These are phyloP conservation scores for Rosa persica DNA, from an alignment of 306 rosid species.

Conservation along the genomic window DNA sequence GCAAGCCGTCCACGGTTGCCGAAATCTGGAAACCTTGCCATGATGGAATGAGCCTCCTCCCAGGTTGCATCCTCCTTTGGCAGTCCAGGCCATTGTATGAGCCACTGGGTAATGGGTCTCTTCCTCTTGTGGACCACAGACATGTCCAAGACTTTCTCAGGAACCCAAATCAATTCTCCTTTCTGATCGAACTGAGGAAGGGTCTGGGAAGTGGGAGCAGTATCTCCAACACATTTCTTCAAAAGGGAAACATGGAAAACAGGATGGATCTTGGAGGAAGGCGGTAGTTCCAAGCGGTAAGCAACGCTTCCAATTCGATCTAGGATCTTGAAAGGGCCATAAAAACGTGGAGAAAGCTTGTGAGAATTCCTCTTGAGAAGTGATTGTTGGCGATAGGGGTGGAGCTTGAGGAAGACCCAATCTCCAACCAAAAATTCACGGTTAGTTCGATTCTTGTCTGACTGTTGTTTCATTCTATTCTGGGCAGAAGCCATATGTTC, in stretches of 20 bases:
- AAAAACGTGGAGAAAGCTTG: background rate
- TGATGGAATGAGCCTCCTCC: background rate
- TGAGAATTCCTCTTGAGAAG: background rate
- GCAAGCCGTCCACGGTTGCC: too few species aligned
- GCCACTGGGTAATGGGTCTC: too few species aligned
- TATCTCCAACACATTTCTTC: background rate
- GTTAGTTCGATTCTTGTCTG: background rate
- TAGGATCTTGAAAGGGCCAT: background rate
- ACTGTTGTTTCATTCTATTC: background rate
- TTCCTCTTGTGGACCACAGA: too few species aligned
- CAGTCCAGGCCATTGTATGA: background rate
- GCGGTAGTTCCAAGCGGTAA: background rate
- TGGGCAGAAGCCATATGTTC: background rate
- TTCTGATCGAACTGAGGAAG: background rate
- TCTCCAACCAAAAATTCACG: background rate
- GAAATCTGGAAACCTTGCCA: too few species aligned
- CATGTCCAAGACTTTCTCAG: background rate
- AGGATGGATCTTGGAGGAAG: background rate
- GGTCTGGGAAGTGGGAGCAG: accelerated
- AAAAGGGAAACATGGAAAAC: background rate
- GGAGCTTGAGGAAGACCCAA: background rate
- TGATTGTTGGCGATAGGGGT: background rate
- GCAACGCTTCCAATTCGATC: background rate
- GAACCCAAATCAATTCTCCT: background rate
- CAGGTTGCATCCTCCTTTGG: background rate